Conservation (phyloP, 345 rosid species). For the Dipteronia dyeriana region DNA sequence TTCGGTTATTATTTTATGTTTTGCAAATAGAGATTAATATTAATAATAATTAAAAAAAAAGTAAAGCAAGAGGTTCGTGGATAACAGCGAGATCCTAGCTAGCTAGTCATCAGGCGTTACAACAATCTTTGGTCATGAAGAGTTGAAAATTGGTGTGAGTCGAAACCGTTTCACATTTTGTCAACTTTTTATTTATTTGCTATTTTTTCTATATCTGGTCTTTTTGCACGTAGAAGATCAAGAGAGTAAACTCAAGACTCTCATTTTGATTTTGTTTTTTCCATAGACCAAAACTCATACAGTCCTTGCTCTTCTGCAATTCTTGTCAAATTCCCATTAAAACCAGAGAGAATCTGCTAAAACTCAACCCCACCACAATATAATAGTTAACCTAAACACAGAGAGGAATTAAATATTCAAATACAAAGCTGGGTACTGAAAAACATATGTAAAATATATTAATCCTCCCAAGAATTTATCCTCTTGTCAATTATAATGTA, state of each 20-base stretch:
- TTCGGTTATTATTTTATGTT: slow-evolving; percentile 11
- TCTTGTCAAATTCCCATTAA: slow-evolving; percentile 21
- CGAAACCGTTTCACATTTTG: slow-evolving; percentile 24
- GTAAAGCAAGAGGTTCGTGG: neutral
- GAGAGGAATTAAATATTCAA: neutral
- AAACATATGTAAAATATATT: too few species aligned
- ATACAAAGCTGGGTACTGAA: too few species aligned
- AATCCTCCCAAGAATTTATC: neutral
- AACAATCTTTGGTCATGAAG: slow-evolving; percentile 11
- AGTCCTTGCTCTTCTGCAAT: slow-evolving; percentile 21
- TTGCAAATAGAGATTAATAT: slow-evolving; percentile 11
- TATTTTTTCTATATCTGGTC: slow-evolving; percentile 4
- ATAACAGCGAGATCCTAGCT: slow-evolving; percentile 20
- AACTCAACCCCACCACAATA: slow-evolving; percentile 19
- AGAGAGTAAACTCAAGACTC: slow-evolving; percentile 11
- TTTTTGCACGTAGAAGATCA: slow-evolving; percentile 26
- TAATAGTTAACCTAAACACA: neutral
- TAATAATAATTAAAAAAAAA: too few species aligned
- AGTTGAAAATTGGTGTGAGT: slow-evolving; percentile 20
- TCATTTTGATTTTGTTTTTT: neutral
- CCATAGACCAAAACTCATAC: slow-evolving; percentile 13
- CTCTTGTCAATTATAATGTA: neutral
- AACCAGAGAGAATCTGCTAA: slow-evolving; percentile 29
- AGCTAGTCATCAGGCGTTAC: slow-evolving; percentile 23
- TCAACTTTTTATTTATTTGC: slow-evolving; percentile 19